Evolutionary conservation across 176 grass and related monocot genomes (phyloP), one percentile per base, ranked within the genome.

Genomic region (Oryza longistaminata): DNA sequence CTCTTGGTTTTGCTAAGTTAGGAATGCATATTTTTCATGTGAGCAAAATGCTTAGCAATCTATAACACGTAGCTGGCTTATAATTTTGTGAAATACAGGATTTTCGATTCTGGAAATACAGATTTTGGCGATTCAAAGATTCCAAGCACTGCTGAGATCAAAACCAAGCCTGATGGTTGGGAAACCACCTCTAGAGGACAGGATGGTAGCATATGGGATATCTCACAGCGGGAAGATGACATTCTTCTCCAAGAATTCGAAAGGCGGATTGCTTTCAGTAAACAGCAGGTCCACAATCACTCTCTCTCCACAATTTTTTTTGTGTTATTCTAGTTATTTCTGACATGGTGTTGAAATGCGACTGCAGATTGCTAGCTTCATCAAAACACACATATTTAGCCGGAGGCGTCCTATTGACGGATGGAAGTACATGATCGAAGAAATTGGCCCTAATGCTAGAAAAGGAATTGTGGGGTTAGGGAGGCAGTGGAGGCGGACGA

Each of bases 231-330:
- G 5, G 91, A 99, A 85, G 93, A 99, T 45, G 96, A 96, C 65
- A 96, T 94, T 74, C 96, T 99, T 84, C 93, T 99, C 74, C 96
- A 96, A 88, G 96, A 99, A 84, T 99, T 99, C 22, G 93, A 99
- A 83, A 86, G 96, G 25, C 81, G 93, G 25, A 96, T 94, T 14
- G 91, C 96, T 87, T 99, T 99, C 90, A 94, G 91, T 75, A 99
- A 96, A 89, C 89, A 90, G 64, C 93, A 99, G 91, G 96, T 99
- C 11, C 80, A 81, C 0, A 66, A 13, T 19, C 0, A 6, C 65
- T 40, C n/a, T 75, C 78, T 69, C 2, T 61, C 15, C 12, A 65
- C 42, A 15, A 10, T 16, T 3, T 55, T 43, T 62, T 62, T 37
- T 62, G 27, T 79, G 8, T 75, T 82, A 9, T 11, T 74, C 11